Base-by-base conservation (phyloP, 106 monocot species). In the Dendrobium nobile region DNA sequence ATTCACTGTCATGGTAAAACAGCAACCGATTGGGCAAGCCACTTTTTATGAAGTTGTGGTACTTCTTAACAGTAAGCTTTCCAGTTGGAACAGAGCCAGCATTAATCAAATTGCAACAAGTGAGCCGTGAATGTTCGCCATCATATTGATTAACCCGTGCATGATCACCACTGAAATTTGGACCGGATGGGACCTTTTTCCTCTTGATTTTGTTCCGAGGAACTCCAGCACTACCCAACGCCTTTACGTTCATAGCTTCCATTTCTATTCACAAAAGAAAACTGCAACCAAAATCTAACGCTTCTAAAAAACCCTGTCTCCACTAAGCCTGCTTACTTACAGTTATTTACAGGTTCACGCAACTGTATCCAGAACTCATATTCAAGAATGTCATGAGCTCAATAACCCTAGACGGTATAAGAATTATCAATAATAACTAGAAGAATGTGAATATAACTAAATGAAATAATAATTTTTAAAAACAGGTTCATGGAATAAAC, bases 1-100 rank as follows among this genome's bases (percentile, higher is more conserved):
- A 99, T 78, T 80, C 84, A 73, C 88, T 87, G 67, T 85, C 78
- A 77, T 91, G 75, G 31, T 84, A 87, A 70, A 78, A 93, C 9
- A 95, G 78, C 59, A 99, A 75, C 33, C 89, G 83, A 65, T 86
- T 70, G 15, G 94, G 97, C 75, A 91, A 74, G 20, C 89, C 88
- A 86, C 97, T 94, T 79, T 78, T 86, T 84, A 91, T 81, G 78
- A 92, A 98, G 65, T 89, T 89, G 27, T 79, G 77, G 77, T 89
- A 94, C 77, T 83, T 89, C 75, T 80, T 87, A 19, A 92, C 28
- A 72, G 94, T 73, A 43, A 77, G 78, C 43, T 67, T 84, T 75
- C 54, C 43, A 0, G 72, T 65, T 70, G 18, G 58, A 76, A 64
- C 59, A 40, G 76, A 43, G 55, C 16, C 47, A 65, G 68, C 13